These are phyloP conservation scores for Cairneyella variabilis DNA, from an alignment of 495 filamentous ascomycete species.

Conservation along the genomic window DNA sequence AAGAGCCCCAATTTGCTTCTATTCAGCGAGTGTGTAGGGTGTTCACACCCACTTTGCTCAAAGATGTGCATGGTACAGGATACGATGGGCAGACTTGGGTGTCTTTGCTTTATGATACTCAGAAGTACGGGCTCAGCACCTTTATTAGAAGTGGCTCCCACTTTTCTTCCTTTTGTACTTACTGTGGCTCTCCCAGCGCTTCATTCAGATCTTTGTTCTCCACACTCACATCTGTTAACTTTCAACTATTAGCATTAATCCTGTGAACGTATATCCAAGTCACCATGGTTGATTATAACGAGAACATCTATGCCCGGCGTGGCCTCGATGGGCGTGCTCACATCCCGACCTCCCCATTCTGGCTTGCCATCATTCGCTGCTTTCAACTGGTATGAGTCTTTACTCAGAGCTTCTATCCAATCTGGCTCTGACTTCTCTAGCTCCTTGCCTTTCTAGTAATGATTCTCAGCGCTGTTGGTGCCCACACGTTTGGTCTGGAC, in stretches of 20 bases:
- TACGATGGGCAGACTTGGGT: too few species aligned
- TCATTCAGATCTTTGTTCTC: too few species aligned
- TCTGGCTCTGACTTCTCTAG: not conserved
- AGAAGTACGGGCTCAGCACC: too few species aligned
- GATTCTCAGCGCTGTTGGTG: constrained; percentile 6
- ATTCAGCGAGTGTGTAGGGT: too few species aligned
- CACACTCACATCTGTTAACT: too few species aligned
- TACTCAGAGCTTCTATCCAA: not conserved
- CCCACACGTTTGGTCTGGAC: constrained; percentile 1
- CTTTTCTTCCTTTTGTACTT: too few species aligned
- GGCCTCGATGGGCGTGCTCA: constrained; percentile 1
- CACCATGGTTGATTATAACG: constrained; percentile 5
- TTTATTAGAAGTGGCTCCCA: too few species aligned
- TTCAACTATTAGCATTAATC: not conserved
- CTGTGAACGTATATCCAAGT: not conserved
- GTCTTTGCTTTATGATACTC: too few species aligned
- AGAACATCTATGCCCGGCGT: not conserved
- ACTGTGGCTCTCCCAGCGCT: too few species aligned
- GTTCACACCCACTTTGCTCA: too few species aligned
- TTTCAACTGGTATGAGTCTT: constrained; percentile 11
- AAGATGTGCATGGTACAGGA: too few species aligned
- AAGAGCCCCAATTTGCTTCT: too few species aligned
- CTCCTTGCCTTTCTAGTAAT: constrained; percentile 9
- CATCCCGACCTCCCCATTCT: constrained; percentile 11
- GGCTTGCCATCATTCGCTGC: constrained; percentile 6